Base-by-base conservation (phyloP, 805 yeast genomes). In the Pichia deserticola region DNA sequence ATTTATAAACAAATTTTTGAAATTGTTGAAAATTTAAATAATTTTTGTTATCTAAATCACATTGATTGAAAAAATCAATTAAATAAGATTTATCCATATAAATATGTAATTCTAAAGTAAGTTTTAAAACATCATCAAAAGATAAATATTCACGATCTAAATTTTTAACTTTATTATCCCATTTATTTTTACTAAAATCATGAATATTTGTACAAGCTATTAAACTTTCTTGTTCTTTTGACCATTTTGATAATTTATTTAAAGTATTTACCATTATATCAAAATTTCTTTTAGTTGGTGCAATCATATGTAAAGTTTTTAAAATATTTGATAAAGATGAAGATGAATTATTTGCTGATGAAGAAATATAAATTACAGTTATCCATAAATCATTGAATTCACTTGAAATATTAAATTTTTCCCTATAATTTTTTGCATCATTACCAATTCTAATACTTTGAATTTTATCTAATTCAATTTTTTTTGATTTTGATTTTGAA, bases 401-500 rank as follows among this genome's bases (percentile, higher is more conserved):
- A 36, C 79, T 69, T 1, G 89, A 77, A 1, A 89, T 76, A 36
- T 84, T 82, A 56, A 87, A 78, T 64, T 89, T 96, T 60, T 90
- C 96, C 52, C 96, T 69, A 61, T 89, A 92, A 56, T 88, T 87
- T 36, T 77, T 75, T 1, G 97, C 87, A 58, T 85, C 86, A 25
- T 75, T 76, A 3, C 83, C 87, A 4, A 77, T 72, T 45, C 84
- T 66, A 2, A 85, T 73, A 48, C 77, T 79, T 51, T 77, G 77
- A 44, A 88, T 83, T 50, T 79, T 79, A 60, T 85, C 95, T 8
- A 86, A 71, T 20, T 65, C 65, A 52, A 81, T 58, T 37, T 61
- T 65, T 4, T 61, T 65, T 4, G 79, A 69, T 2, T 77, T 62
- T 13, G 72, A 54, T 57, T 75, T 75, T 53, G 70, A 66, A 54